Conservation (phyloP, 2,329 filamentous ascomycete species). For the Microthyrium microscopicum region DNA sequence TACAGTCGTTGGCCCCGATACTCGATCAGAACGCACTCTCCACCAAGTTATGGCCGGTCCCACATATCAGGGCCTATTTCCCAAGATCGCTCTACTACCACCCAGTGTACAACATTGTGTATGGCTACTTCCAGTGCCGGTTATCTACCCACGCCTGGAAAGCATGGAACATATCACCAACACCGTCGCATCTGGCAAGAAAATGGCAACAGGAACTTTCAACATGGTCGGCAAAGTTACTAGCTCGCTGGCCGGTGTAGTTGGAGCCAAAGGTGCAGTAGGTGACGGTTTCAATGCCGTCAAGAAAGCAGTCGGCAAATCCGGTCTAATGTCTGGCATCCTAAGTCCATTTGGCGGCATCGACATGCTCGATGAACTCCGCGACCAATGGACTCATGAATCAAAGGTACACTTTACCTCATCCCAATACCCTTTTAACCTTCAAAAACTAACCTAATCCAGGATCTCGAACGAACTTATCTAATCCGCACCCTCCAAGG, state of each 20-base stretch:
- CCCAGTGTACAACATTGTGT: conserved; percentile 92
- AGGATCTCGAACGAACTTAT: conserved; percentile 90
- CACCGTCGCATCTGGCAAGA: conserved; percentile 87
- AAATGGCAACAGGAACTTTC: conserved; percentile 89
- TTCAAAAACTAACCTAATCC: conserved; percentile 9
- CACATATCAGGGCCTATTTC: conserved; percentile 94
- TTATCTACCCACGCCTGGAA: conserved; percentile 82
- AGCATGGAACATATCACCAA: conserved; percentile 81
- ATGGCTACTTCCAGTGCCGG: conserved; percentile 83
- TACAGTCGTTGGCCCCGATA: conserved; percentile 78
- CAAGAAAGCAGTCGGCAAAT: conserved; percentile 93
- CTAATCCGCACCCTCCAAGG: conserved; percentile 89
- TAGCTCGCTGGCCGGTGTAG: conserved; percentile 84
- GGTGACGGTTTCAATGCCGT: conserved; percentile 85
- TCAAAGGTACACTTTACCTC: conserved; percentile 48
- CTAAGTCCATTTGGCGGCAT: conserved; percentile 94
- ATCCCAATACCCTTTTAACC: conserved; percentile 5
- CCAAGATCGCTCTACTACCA: conserved; percentile 79
- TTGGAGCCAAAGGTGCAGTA: conserved; percentile 86
- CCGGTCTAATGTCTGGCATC: conserved; percentile 86
- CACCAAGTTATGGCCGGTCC: conserved; percentile 87
- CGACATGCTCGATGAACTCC: conserved; percentile 81
- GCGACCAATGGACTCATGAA: conserved; percentile 97
- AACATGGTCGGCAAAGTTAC: conserved; percentile 93
- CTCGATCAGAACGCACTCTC: conserved; percentile 77